Conservation (phyloP, 257 asterid genomes). For the Thymus quinquecostatus region DNA sequence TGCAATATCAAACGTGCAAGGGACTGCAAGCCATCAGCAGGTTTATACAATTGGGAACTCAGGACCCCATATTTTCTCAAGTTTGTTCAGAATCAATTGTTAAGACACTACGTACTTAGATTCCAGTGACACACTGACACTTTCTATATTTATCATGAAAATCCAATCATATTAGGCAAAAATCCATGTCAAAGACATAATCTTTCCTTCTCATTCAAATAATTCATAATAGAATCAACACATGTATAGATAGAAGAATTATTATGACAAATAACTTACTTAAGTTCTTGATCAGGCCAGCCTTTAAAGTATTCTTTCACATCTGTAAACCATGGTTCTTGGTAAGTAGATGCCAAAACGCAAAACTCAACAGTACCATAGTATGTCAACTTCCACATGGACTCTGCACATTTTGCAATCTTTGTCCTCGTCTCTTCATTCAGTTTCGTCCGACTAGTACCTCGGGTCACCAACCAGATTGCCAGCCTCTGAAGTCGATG, state of each 20-base stretch:
- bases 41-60: not conserved
- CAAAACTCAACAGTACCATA: constrained; percentile 72
- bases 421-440: constrained; percentile 62
- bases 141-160: constrained; percentile 8
- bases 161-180: constrained; percentile 1
- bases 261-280: constrained; percentile 39
- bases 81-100: constrained; percentile 7
- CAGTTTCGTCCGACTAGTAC: constrained; percentile 48
- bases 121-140: not conserved
- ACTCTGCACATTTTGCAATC: constrained; percentile 81
- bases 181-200: constrained; percentile 3
- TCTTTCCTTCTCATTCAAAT: constrained; percentile 17
- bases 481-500: constrained; percentile 69
- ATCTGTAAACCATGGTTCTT: constrained; percentile 79
- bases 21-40: not conserved
- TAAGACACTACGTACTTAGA: constrained; percentile 6
- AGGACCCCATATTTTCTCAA: constrained; percentile 9
- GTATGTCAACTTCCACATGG: constrained; percentile 93
- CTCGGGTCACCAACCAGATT: constrained; percentile 57
- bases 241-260: constrained; percentile 17
- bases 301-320: constrained; percentile 63
- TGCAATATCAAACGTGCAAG: not conserved
- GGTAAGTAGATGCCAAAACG: constrained; percentile 50
- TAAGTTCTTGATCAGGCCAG: constrained; percentile 88
- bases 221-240: constrained; percentile 10